Percentiles rank a stretch among this genome's conserved stretches.
Evolutionary conservation across 805 yeast species (phyloP).

Genomic region (Sugiyamaella valdiviana): DNA sequence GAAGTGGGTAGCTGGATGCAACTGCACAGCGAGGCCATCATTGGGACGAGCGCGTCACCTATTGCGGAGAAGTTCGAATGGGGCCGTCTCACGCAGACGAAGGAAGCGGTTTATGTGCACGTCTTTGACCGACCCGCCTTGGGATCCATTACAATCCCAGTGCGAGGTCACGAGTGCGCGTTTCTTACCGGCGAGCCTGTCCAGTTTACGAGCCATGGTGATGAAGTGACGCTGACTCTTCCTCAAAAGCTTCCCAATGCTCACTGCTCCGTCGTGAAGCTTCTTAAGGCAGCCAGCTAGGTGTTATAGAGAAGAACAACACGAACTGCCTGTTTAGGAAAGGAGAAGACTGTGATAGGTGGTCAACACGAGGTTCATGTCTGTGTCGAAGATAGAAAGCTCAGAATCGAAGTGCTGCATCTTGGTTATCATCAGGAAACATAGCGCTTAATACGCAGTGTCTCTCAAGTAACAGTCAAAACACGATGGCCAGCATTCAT

Average conservation of each 20-base stretch:
- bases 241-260: background rate
- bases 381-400: too few species aligned
- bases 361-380: too few species aligned
- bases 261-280: background rate
- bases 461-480: too few species aligned
- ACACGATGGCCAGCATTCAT: too few species aligned
- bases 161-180: background rate
- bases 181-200: background rate
- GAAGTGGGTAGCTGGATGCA: slow-evolving; percentile 15
- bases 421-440: too few species aligned
- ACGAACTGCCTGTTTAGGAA: too few species aligned
- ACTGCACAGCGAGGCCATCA: slow-evolving; percentile 10
- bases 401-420: too few species aligned
- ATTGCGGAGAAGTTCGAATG: slow-evolving; percentile 4
- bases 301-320: background rate
- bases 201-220: background rate
- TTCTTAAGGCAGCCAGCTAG: background rate
- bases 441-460: too few species aligned
- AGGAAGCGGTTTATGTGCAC: background rate
- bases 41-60: slow-evolving; percentile 9
- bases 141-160: background rate
- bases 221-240: background rate
- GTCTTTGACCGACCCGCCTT: slow-evolving; percentile 3
- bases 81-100: slow-evolving; percentile 8
- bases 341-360: too few species aligned